Base-by-base conservation (phyloP, 2,329 filamentous ascomycete species). In the Madurella mycetomatis region DNA sequence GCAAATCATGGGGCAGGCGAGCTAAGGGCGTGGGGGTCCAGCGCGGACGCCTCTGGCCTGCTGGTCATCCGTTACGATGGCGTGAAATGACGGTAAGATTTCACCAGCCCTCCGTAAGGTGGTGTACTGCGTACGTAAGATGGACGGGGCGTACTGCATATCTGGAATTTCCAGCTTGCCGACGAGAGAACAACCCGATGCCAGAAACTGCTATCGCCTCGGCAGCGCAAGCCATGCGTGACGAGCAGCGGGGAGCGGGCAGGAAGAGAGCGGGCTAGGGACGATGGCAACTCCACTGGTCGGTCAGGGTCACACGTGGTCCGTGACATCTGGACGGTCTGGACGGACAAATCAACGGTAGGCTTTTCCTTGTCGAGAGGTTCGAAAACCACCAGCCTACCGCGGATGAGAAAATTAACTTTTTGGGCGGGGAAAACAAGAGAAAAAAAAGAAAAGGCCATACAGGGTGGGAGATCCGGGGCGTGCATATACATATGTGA, bases 261-360 rank as follows among this genome's bases (percentile, higher is more conserved):
- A 40, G 25, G 42, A 31, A 40, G 16, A 41, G 13, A 47, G 47
- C 31, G 45, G 34, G 18, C 15, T 8, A 25, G 25, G 46, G 30
- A 41, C 25, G 18, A 12, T 32, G 19, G 16, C 30, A 49, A 42
- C 51, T 57, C 51, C 55, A 57, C 55, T 57, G 44, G 54, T 42
- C 55, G 52, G 55, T 52, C 49, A 54, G 52, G 55, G 48, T 57
- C 55, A 25, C 55, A 57, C 55, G 55, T 57, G 55, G 41, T 49
- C 44, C 41, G 48, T 48, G 55, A 48, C 34, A 17, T 32, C 19
- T 50, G 34, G 34, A 37, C 34, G 13, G 34, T 37, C 18, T 30
- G 16, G n/a, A 18, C 31, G 41, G 41, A 49, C 49, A 47, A 49
- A 56, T 49, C 25, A 30, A 40, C 41, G 40, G 46, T 41, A 17